These are phyloP conservation scores for Botrytis cinerea DNA, from an alignment of 2,329 filamentous ascomycete species.

Conservation along the genomic window DNA sequence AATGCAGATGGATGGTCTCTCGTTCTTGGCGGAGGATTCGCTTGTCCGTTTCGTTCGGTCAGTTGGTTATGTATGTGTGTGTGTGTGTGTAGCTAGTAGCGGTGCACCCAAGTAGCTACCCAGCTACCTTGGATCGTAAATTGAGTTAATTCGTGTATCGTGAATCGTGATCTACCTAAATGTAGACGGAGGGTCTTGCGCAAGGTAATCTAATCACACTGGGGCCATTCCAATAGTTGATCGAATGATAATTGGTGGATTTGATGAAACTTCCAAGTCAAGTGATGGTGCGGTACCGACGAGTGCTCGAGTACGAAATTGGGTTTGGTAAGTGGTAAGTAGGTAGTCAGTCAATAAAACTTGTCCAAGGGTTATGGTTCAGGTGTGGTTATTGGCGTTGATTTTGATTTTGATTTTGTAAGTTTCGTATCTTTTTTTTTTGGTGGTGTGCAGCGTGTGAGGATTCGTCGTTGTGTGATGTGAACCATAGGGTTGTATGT, in stretches of 20 bases:
- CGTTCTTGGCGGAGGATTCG: not conserved
- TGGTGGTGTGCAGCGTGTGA: not conserved
- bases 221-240: not conserved
- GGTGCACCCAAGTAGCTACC: not conserved
- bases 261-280: slow-evolving; percentile 8
- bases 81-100: not conserved
- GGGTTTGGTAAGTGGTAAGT: not conserved
- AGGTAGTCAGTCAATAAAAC: not conserved
- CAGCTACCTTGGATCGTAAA: not conserved
- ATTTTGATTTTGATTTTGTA: not conserved
- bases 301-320: not conserved
- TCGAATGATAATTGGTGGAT: slow-evolving; percentile 7
- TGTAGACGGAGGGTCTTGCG: slow-evolving; percentile 1
- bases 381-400: not conserved
- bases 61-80: not conserved
- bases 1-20: not conserved
- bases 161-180: not conserved
- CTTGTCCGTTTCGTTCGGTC: not conserved
- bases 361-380: not conserved
- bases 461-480: not conserved
- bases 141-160: not conserved
- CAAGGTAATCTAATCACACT: not conserved
- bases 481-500: not conserved
- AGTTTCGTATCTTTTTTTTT: not conserved
- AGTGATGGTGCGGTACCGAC: not conserved